Base-by-base conservation (phyloP, 495 filamentous ascomycete species). In the Cladorrhinum samala region DNA sequence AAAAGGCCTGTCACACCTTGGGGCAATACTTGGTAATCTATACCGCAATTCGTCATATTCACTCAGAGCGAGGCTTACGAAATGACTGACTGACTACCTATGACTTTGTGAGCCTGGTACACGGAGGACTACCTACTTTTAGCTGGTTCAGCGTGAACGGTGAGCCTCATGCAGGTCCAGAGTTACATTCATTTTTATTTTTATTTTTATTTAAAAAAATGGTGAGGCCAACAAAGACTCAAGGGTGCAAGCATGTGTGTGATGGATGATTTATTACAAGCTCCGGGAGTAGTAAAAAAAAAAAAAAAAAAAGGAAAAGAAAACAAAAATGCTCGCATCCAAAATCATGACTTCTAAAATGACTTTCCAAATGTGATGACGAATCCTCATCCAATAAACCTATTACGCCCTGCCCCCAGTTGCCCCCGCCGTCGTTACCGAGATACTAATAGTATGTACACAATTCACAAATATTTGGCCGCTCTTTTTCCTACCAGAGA, bases 391-490 rank as follows among this genome's bases (percentile, higher is more conserved):
- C 37, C 50, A 46, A 55, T 38, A 57, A 52, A 51, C 39, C 59
- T n/a, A 49, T n/a, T 47, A 49, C 53, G 36, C 46, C 52, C 11
- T 48, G 43, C 52, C 47, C 18, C 17, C 18, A 33, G 36, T 39
- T 25, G 3, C 30, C 60, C 45, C 55, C 54, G 46, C 59, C 30
- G 56, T 56, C 46, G 49, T 56, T 55, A 53, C 51, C 48, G 56
- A 43, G 49, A 50, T 56, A 58, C 55, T 33, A 33, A 5, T 33
- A 33, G 27, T 33, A 33, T 11, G 11, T 33, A 6, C 27, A 33
- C 27, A 33, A 33, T 33, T 33, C 6, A 33, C 27, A 33, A n/a
- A n/a, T n/a, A 68, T 25, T 49, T 41, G 39, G 23, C 38, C 38
- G 50, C 50, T 30, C 5, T 11, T 45, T 24, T 13, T 13, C 20